Conservation (phyloP, 805 yeast species). For the Starmerella stigmatis region DNA sequence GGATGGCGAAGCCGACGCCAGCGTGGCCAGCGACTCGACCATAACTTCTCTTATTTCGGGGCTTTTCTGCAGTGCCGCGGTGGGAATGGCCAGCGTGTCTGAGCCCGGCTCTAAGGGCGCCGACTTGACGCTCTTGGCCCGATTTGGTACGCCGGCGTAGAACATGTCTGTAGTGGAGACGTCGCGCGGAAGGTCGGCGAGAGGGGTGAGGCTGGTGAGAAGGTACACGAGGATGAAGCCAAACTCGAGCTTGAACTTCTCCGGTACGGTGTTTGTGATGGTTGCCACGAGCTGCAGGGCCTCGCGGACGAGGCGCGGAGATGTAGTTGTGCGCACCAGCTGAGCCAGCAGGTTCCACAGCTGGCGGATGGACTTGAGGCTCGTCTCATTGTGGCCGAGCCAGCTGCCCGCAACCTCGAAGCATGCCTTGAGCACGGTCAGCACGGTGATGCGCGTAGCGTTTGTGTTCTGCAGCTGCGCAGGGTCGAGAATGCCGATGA, state of each 20-base stretch:
- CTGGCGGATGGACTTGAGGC: conserved; percentile 58
- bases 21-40: conserved; percentile 65
- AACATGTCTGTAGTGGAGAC: conserved; percentile 32
- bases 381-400: conserved; percentile 50
- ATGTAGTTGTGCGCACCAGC: conserved; percentile 57
- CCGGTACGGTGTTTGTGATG: conserved; percentile 54
- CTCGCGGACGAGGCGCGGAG: conserved; percentile 59
- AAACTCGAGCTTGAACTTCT: conserved; percentile 62
- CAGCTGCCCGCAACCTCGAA: conserved; percentile 69
- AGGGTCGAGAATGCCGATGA: conserved; percentile 73
- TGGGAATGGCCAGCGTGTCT: conserved; percentile 20
- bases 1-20: conserved; percentile 48
- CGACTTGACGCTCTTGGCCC: conserved; percentile 47
- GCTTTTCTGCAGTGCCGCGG: conserved; percentile 21
- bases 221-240: conserved; percentile 43
- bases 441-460: conserved; percentile 71
- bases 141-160: conserved; percentile 34
- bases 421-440: conserved; percentile 63
- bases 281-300: conserved; percentile 69
- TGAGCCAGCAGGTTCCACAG: conserved; percentile 79
- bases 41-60: conserved; percentile 57
- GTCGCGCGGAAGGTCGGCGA: conserved; percentile 32
- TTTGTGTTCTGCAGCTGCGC: conserved; percentile 51
- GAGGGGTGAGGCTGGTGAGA: conserved; percentile 31
- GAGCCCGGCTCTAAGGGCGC: conserved; percentile 31